Percentiles rank a stretch among this genome's conserved stretches.
phyloP scores from a whole-genome alignment of 306 rosid genomes.

The Pyrus betulifolia region DNA sequence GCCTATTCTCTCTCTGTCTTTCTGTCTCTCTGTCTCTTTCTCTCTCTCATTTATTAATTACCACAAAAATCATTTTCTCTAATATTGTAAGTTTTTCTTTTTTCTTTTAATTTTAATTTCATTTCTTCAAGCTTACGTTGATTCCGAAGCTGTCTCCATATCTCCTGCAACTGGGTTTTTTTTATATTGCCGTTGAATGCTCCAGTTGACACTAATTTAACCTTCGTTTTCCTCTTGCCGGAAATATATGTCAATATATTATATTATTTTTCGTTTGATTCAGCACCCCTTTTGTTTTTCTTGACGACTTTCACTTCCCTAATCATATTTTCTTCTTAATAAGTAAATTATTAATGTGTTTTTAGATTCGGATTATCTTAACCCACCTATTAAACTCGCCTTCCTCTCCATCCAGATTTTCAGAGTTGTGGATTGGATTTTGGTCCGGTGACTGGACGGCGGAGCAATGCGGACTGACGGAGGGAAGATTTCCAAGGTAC shows the following conservation, averaged over 20 bases:
- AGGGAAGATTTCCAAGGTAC: slow-evolving; percentile 54
- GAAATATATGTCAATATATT: background rate
- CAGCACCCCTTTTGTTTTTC: slow-evolving; percentile 3
- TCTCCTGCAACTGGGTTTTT: slow-evolving; percentile 62
- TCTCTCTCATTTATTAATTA: background rate
- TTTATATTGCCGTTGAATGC: slow-evolving; percentile 56
- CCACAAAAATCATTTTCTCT: background rate
- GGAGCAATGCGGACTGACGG: slow-evolving; percentile 54
- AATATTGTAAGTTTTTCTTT: background rate
- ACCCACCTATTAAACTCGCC: background rate
- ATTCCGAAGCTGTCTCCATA: slow-evolving; percentile 45
- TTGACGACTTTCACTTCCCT: background rate
- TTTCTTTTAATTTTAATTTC: background rate
- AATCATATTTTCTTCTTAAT: background rate
- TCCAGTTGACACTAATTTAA: slow-evolving; percentile 21
- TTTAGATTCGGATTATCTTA: slow-evolving; percentile 22
- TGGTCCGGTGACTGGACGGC: slow-evolving; percentile 6
- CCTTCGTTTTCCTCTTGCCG: background rate
- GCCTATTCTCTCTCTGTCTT: slow-evolving; percentile 17
- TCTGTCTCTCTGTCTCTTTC: background rate
- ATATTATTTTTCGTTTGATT: slow-evolving; percentile 4
- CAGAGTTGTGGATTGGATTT: background rate
- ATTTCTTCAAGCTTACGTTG: background rate
- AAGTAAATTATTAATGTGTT: background rate
- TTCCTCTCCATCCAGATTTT: slow-evolving; percentile 7